Base-by-base conservation (phyloP, 2,329 filamentous ascomycete species). In the Sphaceloma murrayae region DNA sequence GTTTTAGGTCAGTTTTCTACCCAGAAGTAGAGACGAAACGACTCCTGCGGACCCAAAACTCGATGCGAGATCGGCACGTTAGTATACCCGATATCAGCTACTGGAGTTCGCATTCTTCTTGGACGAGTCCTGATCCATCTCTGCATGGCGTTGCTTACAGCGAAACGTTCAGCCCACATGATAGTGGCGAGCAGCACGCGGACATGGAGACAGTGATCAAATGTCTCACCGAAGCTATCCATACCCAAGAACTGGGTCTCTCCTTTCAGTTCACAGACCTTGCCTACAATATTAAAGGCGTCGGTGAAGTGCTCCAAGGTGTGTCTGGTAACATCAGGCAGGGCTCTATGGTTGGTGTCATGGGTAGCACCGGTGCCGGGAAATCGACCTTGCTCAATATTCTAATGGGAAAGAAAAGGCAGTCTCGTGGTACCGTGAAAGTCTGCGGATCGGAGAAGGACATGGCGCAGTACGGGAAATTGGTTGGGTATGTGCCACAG, bases 401-500 rank as follows among this genome's bases (percentile, higher is more conserved):
- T 18, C 63, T 77, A n/a, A 77, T 77, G 73, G 74, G 74, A 9
- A 77, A 77, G 56, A 64, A 61, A 0, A 64, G 59, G 24, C 66
- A 71, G 47, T 77, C 71, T 0, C 42, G 47, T 6, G 74, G 74
- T 2, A 51, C 61, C 0, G 68, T 74, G 18, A 69, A 67, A 34
- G 66, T 77, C 50, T 78, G 77, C 49, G 69, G 68, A n/a, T 59
- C 62, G 3, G 62, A 31, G 29, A 50, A 52, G 32, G 50, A 64
- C 52, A 59, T 73, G 58, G 64, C 64, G 53, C 61, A 62, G 31
- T 77, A 74, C 56, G 76, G 73, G 56, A 75, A 77, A 54, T 62
- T 77, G 46, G 75, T 78, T 18, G 74, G 74, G 16, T 78, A 77
- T 48, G 75, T 79, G 2, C 75, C 75, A 1, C 75, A 79, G 52